Evolutionary conservation across 192 early-diverging fungal genomes (phyloP).

Genomic region (Coemansia sp.): DNA sequence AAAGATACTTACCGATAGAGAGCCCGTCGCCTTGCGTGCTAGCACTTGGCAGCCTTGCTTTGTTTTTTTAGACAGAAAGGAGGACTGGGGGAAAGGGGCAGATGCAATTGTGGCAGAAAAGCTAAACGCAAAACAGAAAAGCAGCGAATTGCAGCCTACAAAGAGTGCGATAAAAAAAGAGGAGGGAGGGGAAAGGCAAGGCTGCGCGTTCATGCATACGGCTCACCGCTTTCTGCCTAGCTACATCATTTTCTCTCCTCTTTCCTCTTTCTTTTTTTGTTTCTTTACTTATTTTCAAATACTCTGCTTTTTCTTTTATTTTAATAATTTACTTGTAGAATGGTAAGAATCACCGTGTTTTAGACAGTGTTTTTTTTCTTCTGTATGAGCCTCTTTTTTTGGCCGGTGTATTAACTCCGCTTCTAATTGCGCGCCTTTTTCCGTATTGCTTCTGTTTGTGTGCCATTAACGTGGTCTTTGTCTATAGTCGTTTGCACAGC

Average conservation of each 20-base stretch:
- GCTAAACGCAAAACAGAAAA: too few species aligned
- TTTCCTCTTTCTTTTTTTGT: neutral
- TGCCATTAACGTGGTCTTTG: neutral
- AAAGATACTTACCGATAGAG: neutral
- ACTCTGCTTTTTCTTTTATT: neutral
- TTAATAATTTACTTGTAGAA: neutral
- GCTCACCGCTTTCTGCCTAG: too few species aligned
- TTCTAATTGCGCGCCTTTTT: neutral
- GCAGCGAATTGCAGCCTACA: too few species aligned
- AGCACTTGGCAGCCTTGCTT: neutral
- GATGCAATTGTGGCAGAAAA: too few species aligned
- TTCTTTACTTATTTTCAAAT: slow-evolving; percentile 1
- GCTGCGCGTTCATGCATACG: too few species aligned
- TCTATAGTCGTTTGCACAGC: slow-evolving; percentile 1
- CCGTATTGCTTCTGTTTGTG: neutral
- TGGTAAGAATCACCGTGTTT: neutral
- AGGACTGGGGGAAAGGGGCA: too few species aligned
- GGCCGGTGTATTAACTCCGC: too few species aligned
- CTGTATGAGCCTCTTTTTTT: neutral
- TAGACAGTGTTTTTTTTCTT: neutral
- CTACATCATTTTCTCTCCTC: neutral
- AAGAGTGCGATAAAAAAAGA: too few species aligned
- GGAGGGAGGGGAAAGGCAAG: too few species aligned
- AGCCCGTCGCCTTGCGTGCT: neutral
- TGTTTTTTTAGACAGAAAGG: too few species aligned